These are phyloP conservation scores for Rhododendron mucronatum DNA, from an alignment of 148 eudicot species.

Conservation along the genomic window DNA sequence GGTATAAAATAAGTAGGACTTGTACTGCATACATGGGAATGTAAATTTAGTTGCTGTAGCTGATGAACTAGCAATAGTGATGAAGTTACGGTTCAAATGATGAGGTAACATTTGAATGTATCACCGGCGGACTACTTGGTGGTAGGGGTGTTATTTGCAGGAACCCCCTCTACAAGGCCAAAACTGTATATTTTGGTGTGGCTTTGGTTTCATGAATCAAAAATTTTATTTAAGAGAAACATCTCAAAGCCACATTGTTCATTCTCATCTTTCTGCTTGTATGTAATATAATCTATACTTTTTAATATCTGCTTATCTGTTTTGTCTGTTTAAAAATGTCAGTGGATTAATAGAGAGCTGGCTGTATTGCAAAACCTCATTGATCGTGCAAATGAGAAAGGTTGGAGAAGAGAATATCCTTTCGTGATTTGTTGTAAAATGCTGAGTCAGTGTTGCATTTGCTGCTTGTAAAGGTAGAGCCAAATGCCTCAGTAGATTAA, in stretches of 20 bases:
- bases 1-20: background rate
- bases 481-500: background rate
- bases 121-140: too few relatives aligned
- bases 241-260: background rate
- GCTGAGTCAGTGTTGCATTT: background rate
- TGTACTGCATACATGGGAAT: background rate
- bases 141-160: background rate
- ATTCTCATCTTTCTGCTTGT: constrained; percentile 3
- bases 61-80: background rate
- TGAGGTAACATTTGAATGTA: background rate
- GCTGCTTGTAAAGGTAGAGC: background rate
- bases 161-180: background rate
- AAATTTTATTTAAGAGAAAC: background rate
- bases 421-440: background rate
- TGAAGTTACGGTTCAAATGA: background rate
- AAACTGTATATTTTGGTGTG: background rate
- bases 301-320: background rate
- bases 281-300: background rate
- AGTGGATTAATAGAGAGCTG: constrained; percentile 55
- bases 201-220: background rate
- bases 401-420: constrained; percentile 67
- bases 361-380: constrained; percentile 42
- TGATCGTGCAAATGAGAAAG: constrained; percentile 75
- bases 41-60: background rate
- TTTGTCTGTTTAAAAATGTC: constrained; percentile 3